A percentile compares a stretch with the other conserved stretches of the same genome.
phyloP scores from a whole-genome alignment of 768 basidiomycete genomes.

The Phaeotremella fagi region DNA sequence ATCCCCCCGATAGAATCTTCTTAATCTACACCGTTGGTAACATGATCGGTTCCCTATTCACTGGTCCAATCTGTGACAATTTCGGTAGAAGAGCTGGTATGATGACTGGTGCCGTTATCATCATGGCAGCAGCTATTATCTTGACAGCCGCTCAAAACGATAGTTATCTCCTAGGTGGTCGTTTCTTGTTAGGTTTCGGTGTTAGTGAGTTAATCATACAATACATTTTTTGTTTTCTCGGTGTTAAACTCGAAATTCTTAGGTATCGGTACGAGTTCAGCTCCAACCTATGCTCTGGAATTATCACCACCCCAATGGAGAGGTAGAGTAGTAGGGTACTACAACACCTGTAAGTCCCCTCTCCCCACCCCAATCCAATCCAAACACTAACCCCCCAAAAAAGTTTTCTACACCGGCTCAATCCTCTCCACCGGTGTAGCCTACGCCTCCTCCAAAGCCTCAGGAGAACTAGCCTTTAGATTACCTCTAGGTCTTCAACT shows the following conservation, averaged over 20 bases:
- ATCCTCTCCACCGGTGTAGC: conserved; percentile 35
- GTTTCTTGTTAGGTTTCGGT: conserved; percentile 55
- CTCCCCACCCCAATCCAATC: background rate
- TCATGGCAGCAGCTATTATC: conserved; percentile 51
- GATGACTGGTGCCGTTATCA: conserved; percentile 35
- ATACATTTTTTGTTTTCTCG: too few species aligned
- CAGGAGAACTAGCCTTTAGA: conserved; percentile 28
- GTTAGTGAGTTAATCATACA: conserved; percentile 51
- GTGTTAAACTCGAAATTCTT: too few species aligned
- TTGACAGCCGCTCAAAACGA: conserved; percentile 53
- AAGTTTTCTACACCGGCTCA: conserved; percentile 30
- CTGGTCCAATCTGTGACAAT: conserved; percentile 20
- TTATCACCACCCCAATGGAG: conserved; percentile 28
- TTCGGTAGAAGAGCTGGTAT: conserved; percentile 42
- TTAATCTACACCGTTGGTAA: conserved; percentile 21
- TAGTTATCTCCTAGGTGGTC: conserved; percentile 55
- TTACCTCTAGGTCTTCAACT: conserved; percentile 39
- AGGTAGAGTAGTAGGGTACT: conserved; percentile 23
- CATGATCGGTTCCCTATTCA: conserved; percentile 18
- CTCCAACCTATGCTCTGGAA: conserved; percentile 17
- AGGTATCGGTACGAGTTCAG: conserved; percentile 13
- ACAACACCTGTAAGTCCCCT: conserved; percentile 10
- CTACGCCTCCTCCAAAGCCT: conserved; percentile 31
- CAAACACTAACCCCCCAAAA: background rate
- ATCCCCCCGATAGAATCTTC: too few species aligned